Evolutionary conservation across 306 rosid species (phyloP), one percentile per base, ranked within the genome.

Genomic region (Boehmeria nivea): DNA sequence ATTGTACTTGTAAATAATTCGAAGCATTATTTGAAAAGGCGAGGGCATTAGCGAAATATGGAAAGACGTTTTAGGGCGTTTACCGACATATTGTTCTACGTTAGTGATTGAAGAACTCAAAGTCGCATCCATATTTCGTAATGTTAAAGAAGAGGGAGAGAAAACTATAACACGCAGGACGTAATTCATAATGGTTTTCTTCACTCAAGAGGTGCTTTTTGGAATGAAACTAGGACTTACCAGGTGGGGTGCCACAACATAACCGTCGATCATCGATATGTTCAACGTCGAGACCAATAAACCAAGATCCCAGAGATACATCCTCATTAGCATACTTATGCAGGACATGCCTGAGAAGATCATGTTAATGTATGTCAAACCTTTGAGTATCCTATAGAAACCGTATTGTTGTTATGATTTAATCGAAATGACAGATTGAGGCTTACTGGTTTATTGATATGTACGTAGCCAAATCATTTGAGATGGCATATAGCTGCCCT

Each of bases 271-370:
- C 99, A 60, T 93, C 96, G 11, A 93, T 83, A 68, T 93, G 96
- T 61, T 88, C 84, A 52, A 49, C 95, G 63, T 93, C 96, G 42
- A 93, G 90, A 63, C 99, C 99, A 51, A 93, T 83, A 51, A 93
- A 93, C 99, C 96, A 93, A 63, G 99, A 76, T 70, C 99, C 96
- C 55, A 87, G 70, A 6, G 99, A 85, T 24, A 93, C 96, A 64
- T 93, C 99, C 80, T 93, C 99, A 16, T 93, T 93, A 36, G 99
- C 99, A 65, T 83, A 93, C 86, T 72, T 93, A 77, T 93, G 99
- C 38, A 93, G 88, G 70, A 85, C 84, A 69, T 93, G 81, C 81
- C 99, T 93, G 80, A 69, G 23, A 79, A 43, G 65, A 56, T 8
- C n/a, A n/a, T n/a, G n/a, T n/a, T n/a, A 59, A 20, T 43, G 37